phyloP scores from a whole-genome alignment of 169 alveolate genomes.

The Eimeria mitis region DNA sequence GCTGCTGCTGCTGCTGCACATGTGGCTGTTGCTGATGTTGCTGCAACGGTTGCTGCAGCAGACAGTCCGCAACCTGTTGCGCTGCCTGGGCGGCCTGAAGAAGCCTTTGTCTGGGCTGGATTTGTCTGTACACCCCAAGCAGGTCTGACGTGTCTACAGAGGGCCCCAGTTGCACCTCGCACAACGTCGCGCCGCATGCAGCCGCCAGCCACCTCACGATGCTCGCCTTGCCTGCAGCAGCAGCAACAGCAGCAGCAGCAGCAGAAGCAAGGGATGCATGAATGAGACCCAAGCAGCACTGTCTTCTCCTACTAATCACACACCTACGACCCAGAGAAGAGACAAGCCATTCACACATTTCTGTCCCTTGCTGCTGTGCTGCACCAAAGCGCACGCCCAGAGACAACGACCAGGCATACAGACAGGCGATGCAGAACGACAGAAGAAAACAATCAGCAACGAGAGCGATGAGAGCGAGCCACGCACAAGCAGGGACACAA shows the following conservation, averaged over 20 bases:
- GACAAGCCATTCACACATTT: neutral
- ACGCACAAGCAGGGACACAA: neutral
- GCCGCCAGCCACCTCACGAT: conserved; percentile 82
- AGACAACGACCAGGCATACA: neutral
- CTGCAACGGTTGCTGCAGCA: neutral
- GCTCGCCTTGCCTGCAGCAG: conserved; percentile 77
- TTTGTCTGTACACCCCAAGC: conserved; percentile 85
- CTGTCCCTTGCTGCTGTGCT: neutral
- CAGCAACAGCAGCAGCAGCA: neutral
- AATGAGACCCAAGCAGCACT: neutral
- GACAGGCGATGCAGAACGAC: neutral
- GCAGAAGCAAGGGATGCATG: neutral
- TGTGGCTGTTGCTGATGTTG: neutral
- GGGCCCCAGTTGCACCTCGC: conserved; percentile 84
- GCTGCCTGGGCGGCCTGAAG: conserved; percentile 18
- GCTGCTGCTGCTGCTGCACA: neutral
- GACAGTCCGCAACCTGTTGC: conserved; percentile 15
- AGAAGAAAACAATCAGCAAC: neutral
- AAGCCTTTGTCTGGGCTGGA: conserved; percentile 22
- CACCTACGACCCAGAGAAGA: neutral
- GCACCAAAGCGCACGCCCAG: neutral
- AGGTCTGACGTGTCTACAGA: conserved; percentile 86
- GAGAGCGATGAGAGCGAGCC: neutral
- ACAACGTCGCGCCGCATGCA: conserved; percentile 70
- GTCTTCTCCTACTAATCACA: neutral